Conservation (phyloP, 2,329 filamentous ascomycete species). For the Microdochium bolleyi region DNA sequence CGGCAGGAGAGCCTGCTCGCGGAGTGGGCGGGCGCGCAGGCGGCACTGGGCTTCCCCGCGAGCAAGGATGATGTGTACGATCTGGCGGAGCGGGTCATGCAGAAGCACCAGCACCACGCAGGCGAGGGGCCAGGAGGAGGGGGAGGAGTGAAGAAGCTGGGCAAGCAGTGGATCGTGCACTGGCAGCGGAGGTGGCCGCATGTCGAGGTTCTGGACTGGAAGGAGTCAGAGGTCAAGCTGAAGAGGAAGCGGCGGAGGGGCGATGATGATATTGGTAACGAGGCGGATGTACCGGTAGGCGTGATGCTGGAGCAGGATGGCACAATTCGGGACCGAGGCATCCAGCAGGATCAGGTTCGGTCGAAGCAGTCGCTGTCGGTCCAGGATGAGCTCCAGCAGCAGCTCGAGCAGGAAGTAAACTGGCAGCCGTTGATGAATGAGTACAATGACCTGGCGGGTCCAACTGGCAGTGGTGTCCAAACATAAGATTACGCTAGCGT, state of each 20-base stretch:
- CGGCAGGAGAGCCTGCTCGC: constrained; percentile 15
- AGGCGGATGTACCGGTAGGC: background rate
- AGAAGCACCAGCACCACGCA: constrained; percentile 6
- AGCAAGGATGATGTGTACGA: constrained; percentile 14
- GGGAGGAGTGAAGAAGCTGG: constrained; percentile 7
- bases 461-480: background rate
- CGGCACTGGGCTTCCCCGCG: constrained; percentile 12
- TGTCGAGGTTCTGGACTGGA: constrained; percentile 12
- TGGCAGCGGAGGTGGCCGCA: constrained; percentile 14
- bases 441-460: background rate
- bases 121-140: background rate
- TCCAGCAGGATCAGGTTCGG: background rate
- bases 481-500: too few species aligned
- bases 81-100: constrained; percentile 11
- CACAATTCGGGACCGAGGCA: background rate
- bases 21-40: constrained; percentile 14
- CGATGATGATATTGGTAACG: background rate
- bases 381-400: background rate
- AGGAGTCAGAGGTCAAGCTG: constrained; percentile 1
- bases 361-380: background rate
- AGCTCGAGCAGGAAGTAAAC: background rate
- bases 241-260: background rate
- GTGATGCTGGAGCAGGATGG: background rate
- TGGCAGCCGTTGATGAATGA: background rate
- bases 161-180: constrained; percentile 18